These are phyloP conservation scores for Cantharellus cinnabarinus DNA, from an alignment of 768 basidiomycete genomes.

Conservation along the genomic window DNA sequence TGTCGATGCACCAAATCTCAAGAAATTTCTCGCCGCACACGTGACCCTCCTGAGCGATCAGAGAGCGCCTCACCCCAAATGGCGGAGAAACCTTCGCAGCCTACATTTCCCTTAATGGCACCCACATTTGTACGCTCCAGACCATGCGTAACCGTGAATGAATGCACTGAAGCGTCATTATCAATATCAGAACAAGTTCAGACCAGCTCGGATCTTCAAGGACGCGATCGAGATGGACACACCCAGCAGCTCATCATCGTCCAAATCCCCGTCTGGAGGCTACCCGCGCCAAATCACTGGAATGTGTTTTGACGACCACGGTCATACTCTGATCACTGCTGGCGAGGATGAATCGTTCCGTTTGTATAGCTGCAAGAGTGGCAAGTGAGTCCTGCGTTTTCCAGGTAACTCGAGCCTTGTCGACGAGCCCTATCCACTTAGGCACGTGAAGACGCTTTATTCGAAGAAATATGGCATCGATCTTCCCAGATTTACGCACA, in stretches of 20 bases:
- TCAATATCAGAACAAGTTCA: conserved; percentile 39
- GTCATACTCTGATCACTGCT: conserved; percentile 69
- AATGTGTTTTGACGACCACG: conserved; percentile 77
- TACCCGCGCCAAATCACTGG: conserved; percentile 61
- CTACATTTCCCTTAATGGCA: conserved; percentile 5
- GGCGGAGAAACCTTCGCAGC: conserved; percentile 5
- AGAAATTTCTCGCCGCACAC: too few relatives aligned
- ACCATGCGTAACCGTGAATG: neutral
- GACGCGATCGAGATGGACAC: conserved; percentile 39
- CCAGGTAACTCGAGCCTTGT: neutral
- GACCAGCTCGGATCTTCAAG: conserved; percentile 80
- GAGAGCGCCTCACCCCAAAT: neutral
- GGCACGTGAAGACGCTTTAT: conserved; percentile 48
- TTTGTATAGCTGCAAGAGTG: conserved; percentile 70
- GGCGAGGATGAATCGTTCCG: conserved; percentile 86
- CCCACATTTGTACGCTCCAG: conserved; percentile 3
- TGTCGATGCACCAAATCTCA: too few relatives aligned
- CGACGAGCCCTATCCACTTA: conserved; percentile 15
- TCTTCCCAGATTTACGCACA: conserved; percentile 87
- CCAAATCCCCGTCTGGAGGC: conserved; percentile 9
- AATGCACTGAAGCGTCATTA: neutral
- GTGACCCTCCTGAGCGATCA: too few relatives aligned
- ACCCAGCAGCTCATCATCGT: conserved; percentile 19
- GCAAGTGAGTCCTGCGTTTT: conserved; percentile 52
- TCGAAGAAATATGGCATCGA: conserved; percentile 97